Evolutionary conservation across 2,329 filamentous ascomycete species (phyloP), one percentile per base, ranked within the genome.

Genomic region (Coniochaeta sp.): DNA sequence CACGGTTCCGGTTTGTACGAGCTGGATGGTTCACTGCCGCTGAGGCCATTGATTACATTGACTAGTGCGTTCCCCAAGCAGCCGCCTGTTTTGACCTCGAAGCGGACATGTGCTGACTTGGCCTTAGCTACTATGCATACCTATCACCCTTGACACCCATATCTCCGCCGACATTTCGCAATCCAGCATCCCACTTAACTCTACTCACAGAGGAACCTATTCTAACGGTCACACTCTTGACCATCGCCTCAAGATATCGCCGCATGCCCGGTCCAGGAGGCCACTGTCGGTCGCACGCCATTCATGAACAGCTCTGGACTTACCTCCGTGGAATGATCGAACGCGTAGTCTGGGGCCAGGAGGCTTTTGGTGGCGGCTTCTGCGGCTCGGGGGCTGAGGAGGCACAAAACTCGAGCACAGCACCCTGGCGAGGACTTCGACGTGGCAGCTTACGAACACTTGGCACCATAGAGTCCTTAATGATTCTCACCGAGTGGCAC

Each of bases 401-500:
- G 63, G 73, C 77, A 11, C 80, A 86, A 66, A 86, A 83, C 16
- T 89, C 85, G 58, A 89, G 84, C 72, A 89, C 87, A 4, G 85
- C 89, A 63, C 81, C 89, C 56, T 83, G 89, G 85, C 78, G 88
- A 77, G 82, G 86, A 74, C 70, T 92, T 76, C 73, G 86, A 60
- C 89, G 89, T 69, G 89, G 89, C 22, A 95, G 93, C 66, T 77
- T 98, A 59, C 84, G 95, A 58, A 96, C 93, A 0, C 78, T 99
- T 3, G 95, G 95, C 17, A 97, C 93, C 0, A 91, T 99, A 28
- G 95, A 99, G 75, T 96, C 92, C 36, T 77, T 99, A 34, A 87
- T 99, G 80, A 88, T 99, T 28, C 79, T 99, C 52, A 98, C 93
- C 1, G 95, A 99, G 70, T 99, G 95, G 93, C 93, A 98, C 72